These are phyloP conservation scores for Heliamphora pulchella DNA, from an alignment of 179 eudicot genomes.

Conservation along the genomic window DNA sequence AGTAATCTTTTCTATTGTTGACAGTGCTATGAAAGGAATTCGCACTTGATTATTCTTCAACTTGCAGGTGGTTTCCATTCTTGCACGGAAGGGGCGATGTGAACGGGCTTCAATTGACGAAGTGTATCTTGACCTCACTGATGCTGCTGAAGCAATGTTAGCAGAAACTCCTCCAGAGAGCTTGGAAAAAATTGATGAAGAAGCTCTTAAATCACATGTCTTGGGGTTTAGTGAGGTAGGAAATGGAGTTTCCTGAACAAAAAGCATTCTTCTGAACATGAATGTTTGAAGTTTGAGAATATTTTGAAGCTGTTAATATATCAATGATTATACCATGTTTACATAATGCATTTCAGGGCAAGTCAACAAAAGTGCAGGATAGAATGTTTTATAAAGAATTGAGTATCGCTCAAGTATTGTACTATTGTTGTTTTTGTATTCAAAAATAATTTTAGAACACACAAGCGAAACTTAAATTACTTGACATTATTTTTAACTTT, in stretches of 20 bases:
- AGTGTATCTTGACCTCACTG: constrained; percentile 93
- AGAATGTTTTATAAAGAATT: constrained; percentile 4
- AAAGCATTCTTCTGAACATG: not conserved
- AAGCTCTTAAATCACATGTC: constrained; percentile 74
- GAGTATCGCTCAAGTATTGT: not conserved
- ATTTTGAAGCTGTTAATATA: not conserved
- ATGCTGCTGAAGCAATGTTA: constrained; percentile 75
- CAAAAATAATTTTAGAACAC: no score
- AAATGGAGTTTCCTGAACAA: constrained; percentile 6
- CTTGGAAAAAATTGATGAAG: constrained; percentile 57
- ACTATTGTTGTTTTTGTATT: not conserved
- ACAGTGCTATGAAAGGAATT: not conserved
- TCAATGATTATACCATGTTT: not conserved
- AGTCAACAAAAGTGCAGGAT: not conserved
- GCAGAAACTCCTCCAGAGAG: constrained; percentile 61
- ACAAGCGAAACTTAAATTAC: no score
- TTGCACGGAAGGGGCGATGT: constrained; percentile 77
- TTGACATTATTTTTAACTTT: not conserved
- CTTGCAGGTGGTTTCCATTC: constrained; percentile 79
- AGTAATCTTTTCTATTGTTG: not conserved
- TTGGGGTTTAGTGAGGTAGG: constrained; percentile 68
- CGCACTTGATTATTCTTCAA: constrained; percentile 17
- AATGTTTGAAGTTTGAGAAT: not conserved
- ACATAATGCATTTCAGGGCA: not conserved
- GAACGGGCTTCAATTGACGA: constrained; percentile 98